Evolutionary conservation across 1,139 yeast genomes (phyloP).

Genomic region (Saccharomycopsis phalli): DNA sequence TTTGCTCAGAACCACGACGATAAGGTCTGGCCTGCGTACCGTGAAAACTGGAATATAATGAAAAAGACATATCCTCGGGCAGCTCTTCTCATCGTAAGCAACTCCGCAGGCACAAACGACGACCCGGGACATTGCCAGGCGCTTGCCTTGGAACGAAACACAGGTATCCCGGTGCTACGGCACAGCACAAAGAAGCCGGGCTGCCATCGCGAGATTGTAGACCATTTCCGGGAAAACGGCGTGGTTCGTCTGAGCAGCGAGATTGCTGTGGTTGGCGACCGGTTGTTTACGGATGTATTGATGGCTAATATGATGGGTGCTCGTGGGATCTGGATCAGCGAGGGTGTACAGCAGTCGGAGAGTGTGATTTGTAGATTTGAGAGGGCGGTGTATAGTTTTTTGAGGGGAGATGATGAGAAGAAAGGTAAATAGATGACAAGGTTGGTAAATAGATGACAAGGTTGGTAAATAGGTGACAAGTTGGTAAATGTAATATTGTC

Average conservation of each 20-base stretch:
- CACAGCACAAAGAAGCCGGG: slow-evolving; percentile 89
- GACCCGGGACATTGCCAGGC: slow-evolving; percentile 63
- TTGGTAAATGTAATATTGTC: too few species aligned
- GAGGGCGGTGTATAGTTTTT: slow-evolving; percentile 32
- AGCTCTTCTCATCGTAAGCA: slow-evolving; percentile 72
- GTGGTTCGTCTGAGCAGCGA: slow-evolving; percentile 46
- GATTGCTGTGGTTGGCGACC: slow-evolving; percentile 81
- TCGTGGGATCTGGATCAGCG: slow-evolving; percentile 71
- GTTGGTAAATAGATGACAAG: too few species aligned
- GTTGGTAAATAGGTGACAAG: too few species aligned
- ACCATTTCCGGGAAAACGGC: slow-evolving; percentile 42
- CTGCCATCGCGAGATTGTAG: slow-evolving; percentile 62
- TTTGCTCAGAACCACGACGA: slow-evolving; percentile 80
- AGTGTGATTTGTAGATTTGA: slow-evolving; percentile 46
- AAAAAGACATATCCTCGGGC: slow-evolving; percentile 51
- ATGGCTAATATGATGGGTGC: slow-evolving; percentile 96
- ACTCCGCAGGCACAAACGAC: slow-evolving; percentile 86
- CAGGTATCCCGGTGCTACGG: slow-evolving; percentile 71
- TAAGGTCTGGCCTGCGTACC: slow-evolving; percentile 70
- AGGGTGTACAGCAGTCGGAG: slow-evolving; percentile 58
- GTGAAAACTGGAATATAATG: slow-evolving; percentile 49
- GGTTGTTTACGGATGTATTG: slow-evolving; percentile 81
- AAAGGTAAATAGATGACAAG: too few species aligned
- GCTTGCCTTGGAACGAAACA: slow-evolving; percentile 44
- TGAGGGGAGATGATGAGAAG: background rate